phyloP scores from a whole-genome alignment of 2,329 filamentous ascomycete species.

The Epicoccum nigrum region DNA sequence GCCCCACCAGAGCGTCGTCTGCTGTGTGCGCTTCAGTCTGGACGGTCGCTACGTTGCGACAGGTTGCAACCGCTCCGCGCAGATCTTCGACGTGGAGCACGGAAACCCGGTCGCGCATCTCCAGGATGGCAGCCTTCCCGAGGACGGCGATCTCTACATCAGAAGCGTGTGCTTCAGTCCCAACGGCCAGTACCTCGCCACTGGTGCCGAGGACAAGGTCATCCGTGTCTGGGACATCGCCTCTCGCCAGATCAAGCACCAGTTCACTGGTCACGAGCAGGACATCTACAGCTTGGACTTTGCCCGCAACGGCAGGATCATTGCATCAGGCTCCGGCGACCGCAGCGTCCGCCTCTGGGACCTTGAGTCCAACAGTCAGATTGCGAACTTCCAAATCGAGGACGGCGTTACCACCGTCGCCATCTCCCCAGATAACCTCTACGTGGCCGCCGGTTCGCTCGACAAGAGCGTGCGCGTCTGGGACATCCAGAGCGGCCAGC shows the following conservation, averaged over 20 bases:
- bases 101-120: constrained; percentile 88
- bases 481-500: constrained; percentile 85
- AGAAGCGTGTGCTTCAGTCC: constrained; percentile 98
- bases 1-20: constrained; percentile 93
- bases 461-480: constrained; percentile 98
- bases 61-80: constrained; percentile 97
- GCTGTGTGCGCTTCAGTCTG: constrained; percentile 94
- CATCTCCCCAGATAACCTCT: constrained; percentile 93
- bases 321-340: constrained; percentile 94
- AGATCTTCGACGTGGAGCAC: constrained; percentile 92
- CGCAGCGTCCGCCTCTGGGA: constrained; percentile 96
- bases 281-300: constrained; percentile 98
- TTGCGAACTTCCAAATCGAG: constrained; percentile 87
- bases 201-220: constrained; percentile 95
- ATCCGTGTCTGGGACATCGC: constrained; percentile 97
- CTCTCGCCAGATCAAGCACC: constrained; percentile 81
- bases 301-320: constrained; percentile 88
- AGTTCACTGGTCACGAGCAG: constrained; percentile 96
- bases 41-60: constrained; percentile 97
- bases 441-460: constrained; percentile 90
- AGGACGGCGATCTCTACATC: constrained; percentile 93
- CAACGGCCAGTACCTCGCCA: constrained; percentile 90
- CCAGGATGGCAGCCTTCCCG: constrained; percentile 85
- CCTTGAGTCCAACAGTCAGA: constrained; percentile 81
- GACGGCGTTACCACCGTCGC: constrained; percentile 97